Evolutionary conservation across 75 land plant genomes (phyloP).

Genomic region (Ceratopteris richardii): DNA sequence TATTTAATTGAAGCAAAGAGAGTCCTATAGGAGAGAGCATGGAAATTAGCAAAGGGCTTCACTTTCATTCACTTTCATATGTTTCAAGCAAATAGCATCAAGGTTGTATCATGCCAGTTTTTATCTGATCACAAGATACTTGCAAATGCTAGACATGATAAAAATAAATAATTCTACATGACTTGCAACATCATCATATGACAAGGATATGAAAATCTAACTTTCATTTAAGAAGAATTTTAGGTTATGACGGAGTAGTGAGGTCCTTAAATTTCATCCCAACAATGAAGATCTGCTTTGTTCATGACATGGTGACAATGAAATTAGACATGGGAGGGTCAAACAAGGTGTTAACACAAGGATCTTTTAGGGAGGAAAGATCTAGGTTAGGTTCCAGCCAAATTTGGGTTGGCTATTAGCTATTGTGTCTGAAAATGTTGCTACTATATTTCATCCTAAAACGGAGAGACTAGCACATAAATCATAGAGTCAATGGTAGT

Average conservation of each 20-base stretch:
- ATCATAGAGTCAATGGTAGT: no score
- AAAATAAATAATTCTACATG: constrained; percentile 66
- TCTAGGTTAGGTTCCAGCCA: constrained; percentile 82
- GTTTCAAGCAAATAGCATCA: constrained; percentile 54
- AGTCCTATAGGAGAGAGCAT: constrained; percentile 62
- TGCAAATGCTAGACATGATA: constrained; percentile 87
- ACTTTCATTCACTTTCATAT: constrained; percentile 48
- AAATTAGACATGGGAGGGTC: constrained; percentile 84
- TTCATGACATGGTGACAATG: constrained; percentile 79
- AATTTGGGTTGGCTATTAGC: constrained; percentile 67
- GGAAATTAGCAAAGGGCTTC: constrained; percentile 86
- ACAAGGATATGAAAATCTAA: constrained; percentile 73
- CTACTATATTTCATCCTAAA: constrained; percentile 73
- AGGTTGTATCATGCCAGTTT: constrained; percentile 81
- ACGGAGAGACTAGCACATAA: constrained; percentile 54
- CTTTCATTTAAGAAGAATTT: constrained; percentile 66
- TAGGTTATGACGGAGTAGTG: constrained; percentile 63
- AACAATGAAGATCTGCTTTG: constrained; percentile 68
- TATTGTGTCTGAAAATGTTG: constrained; percentile 77
- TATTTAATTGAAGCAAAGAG: constrained; percentile 25
- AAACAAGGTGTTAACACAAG: constrained; percentile 60
- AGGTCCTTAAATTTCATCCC: constrained; percentile 88
- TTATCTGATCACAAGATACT: constrained; percentile 82
- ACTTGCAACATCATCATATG: constrained; percentile 88
- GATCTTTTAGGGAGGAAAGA: constrained; percentile 77